These are phyloP conservation scores for Kockiozyma suomiensis DNA, from an alignment of 805 yeast genomes.

Conservation along the genomic window DNA sequence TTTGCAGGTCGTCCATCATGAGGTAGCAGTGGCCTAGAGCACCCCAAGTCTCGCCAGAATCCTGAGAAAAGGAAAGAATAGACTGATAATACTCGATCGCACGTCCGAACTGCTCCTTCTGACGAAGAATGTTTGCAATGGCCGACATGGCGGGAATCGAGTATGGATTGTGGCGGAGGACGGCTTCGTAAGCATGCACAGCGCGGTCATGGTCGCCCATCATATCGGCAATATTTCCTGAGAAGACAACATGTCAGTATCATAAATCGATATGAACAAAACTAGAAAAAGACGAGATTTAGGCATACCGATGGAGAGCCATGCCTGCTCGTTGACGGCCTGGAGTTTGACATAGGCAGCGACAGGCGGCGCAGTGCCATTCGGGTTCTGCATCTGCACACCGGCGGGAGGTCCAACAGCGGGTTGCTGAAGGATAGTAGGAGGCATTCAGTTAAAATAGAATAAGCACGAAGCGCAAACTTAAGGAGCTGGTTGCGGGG, in stretches of 20 bases:
- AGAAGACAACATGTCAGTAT: conserved; percentile 56
- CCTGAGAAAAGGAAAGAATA: conserved; percentile 77
- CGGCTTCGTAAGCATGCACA: conserved; percentile 82
- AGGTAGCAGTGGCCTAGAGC: conserved; percentile 84
- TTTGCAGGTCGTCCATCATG: conserved; percentile 93
- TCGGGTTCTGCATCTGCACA: conserved; percentile 20
- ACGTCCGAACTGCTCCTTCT: conserved; percentile 85
- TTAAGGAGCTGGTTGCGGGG: not conserved
- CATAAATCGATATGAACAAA: not conserved
- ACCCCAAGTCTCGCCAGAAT: conserved; percentile 97
- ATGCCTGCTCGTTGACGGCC: conserved; percentile 35
- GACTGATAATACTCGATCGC: conserved; percentile 94
- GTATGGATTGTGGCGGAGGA: conserved; percentile 81
- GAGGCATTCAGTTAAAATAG: not conserved
- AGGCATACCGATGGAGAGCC: conserved; percentile 34
- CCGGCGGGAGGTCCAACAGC: not conserved
- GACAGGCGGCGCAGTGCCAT: conserved; percentile 18
- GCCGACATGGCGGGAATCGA: conserved; percentile 83
- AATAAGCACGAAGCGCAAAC: not conserved
- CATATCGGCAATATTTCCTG: conserved; percentile 86
- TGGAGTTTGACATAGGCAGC: conserved; percentile 34
- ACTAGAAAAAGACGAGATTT: not conserved
- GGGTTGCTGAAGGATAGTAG: conserved; percentile 7
- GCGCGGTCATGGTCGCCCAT: conserved; percentile 90
- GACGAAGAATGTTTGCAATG: conserved; percentile 83